Conservation (phyloP, 371 early-diverging fungal genomes). For the Nematocida minor region DNA sequence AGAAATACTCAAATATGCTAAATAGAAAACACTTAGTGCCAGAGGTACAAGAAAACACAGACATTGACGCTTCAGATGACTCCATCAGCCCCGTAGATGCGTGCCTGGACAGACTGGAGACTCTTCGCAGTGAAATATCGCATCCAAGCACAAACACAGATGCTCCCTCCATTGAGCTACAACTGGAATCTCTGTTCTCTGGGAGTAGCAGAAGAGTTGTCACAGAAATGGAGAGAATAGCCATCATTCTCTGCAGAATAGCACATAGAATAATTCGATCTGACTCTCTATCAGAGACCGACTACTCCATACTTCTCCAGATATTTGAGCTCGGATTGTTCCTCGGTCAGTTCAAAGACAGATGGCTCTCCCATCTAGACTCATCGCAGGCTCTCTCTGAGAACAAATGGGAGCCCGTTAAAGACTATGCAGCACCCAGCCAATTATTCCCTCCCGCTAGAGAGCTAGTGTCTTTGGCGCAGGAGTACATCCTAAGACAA, state of each 20-base stretch:
- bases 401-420: conserved; percentile 1
- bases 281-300: background rate
- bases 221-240: conserved; percentile 44
- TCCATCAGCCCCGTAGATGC: background rate
- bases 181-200: conserved; percentile 27
- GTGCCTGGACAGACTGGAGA: conserved; percentile 20
- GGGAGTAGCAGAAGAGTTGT: background rate
- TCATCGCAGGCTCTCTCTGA: background rate
- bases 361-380: conserved; percentile 19
- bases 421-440: background rate
- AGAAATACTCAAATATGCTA: conserved; percentile 15
- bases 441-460: conserved; percentile 1
- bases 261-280: conserved; percentile 20
- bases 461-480: conserved; percentile 39
- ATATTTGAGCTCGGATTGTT: conserved; percentile 51
- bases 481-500: conserved; percentile 37
- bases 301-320: conserved; percentile 20
- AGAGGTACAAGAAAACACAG: background rate
- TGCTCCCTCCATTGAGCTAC: conserved; percentile 1
- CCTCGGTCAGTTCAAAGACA: conserved; percentile 41
- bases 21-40: conserved; percentile 43
- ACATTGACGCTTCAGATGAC: background rate
- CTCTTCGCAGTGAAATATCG: background rate
- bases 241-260: conserved; percentile 48
- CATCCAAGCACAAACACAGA: background rate